Conservation (phyloP, 345 rosid species). For the Angophora floribunda region DNA sequence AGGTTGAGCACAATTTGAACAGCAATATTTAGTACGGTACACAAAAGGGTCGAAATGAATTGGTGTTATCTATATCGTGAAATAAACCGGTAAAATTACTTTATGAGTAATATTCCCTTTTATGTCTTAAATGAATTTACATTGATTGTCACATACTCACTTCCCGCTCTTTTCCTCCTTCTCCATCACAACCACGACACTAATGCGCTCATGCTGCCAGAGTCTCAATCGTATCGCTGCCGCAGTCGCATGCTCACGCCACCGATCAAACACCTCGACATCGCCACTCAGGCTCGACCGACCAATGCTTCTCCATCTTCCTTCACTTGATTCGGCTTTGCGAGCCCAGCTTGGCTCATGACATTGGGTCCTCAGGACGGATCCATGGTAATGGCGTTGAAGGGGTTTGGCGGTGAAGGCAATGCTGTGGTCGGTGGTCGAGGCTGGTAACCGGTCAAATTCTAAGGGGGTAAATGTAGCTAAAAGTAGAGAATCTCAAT, state of each 20-base stretch:
- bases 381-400: neutral
- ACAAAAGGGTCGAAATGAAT: neutral
- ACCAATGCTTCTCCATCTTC: neutral
- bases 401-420: neutral
- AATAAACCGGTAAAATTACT: neutral
- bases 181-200: neutral
- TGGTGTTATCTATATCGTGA: neutral
- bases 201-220: neutral
- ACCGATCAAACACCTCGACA: neutral
- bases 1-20: neutral
- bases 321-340: neutral
- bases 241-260: neutral
- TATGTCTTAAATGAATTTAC: neutral
- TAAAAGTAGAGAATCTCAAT: neutral
- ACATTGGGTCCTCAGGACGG: neutral
- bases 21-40: accelerated
- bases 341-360: neutral
- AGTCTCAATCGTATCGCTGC: neutral
- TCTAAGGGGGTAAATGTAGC: neutral
- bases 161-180: neutral
- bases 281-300: neutral
- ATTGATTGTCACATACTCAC: accelerated
- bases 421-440: neutral
- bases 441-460: neutral
- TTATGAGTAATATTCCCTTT: neutral